These are phyloP conservation scores for Globomyces pollinis-pini DNA, from an alignment of 192 early-diverging fungal genomes.

Conservation along the genomic window DNA sequence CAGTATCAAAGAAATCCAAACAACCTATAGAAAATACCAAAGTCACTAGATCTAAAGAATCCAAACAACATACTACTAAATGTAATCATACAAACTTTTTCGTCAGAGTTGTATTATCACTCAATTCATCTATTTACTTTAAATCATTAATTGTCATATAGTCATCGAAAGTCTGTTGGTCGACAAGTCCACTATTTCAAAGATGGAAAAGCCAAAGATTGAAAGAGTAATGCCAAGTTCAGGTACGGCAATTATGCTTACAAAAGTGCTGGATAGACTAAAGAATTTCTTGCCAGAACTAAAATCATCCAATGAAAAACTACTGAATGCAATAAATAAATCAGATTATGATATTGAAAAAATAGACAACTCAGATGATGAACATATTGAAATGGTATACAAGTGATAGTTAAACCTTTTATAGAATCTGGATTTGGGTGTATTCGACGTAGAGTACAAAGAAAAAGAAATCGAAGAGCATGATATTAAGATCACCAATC, in stretches of 20 bases:
- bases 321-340: background rate
- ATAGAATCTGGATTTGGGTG: slow-evolving; percentile 1
- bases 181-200: background rate
- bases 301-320: background rate
- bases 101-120: too few species aligned
- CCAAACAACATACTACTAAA: too few species aligned
- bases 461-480: too few species aligned
- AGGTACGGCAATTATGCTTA: too few species aligned
- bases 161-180: background rate
- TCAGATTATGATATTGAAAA: background rate
- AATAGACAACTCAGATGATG: background rate
- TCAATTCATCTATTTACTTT: too few species aligned
- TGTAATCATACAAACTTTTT: too few species aligned
- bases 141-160: too few species aligned
- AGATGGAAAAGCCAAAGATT: background rate
- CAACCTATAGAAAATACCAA: background rate
- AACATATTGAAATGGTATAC: slow-evolving; percentile 5
- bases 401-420: background rate
- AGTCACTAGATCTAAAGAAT: background rate
- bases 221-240: background rate
- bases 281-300: slow-evolving; percentile 1
- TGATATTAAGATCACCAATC: too few species aligned
- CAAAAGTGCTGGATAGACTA: background rate
- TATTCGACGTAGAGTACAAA: background rate
- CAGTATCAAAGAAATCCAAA: background rate